Percentiles rank a stretch among this genome's conserved stretches.
Conservation (phyloP, 2,329 filamentous ascomycete genomes). For the Ophiocordyceps australis region DNA sequence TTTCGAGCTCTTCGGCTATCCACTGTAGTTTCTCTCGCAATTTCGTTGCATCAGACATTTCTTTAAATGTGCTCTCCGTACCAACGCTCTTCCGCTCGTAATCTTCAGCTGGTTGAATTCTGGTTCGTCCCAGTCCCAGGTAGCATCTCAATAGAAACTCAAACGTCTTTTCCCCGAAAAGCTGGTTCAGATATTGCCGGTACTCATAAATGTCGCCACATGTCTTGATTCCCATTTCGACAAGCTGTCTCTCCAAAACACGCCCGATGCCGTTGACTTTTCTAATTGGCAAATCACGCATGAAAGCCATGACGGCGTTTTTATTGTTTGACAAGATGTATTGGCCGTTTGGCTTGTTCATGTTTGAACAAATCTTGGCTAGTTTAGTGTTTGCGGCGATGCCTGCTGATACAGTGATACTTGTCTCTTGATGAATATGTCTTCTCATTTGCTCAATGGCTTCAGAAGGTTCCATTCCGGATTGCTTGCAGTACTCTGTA, state of each 20-base stretch:
- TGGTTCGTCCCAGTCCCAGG: slow-evolving; percentile 71
- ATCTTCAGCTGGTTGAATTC: slow-evolving; percentile 70
- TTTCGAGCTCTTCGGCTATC: slow-evolving; percentile 73
- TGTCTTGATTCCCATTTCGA: slow-evolving; percentile 70
- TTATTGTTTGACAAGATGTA: slow-evolving; percentile 59
- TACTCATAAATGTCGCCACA: slow-evolving; percentile 76
- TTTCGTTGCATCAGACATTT: slow-evolving; percentile 50
- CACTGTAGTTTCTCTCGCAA: slow-evolving; percentile 62
- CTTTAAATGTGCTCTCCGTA: slow-evolving; percentile 79
- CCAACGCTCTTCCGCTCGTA: slow-evolving; percentile 88
- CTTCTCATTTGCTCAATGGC: slow-evolving; percentile 61
- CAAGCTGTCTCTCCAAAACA: slow-evolving; percentile 79
- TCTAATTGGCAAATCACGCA: slow-evolving; percentile 64
- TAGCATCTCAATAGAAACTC: slow-evolving; percentile 73
- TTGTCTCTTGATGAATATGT: slow-evolving; percentile 57
- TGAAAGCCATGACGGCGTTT: slow-evolving; percentile 63
- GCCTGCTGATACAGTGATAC: slow-evolving; percentile 82
- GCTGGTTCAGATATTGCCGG: slow-evolving; percentile 50
- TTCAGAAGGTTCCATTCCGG: slow-evolving; percentile 50
- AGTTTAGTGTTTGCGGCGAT: slow-evolving; percentile 87
- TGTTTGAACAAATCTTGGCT: slow-evolving; percentile 88
- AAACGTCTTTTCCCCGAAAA: slow-evolving; percentile 87
- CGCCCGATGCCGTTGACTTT: slow-evolving; percentile 94
- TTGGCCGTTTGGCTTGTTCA: slow-evolving; percentile 93
- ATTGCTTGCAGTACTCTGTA: slow-evolving; percentile 61